Evolutionary conservation across 148 eudicot genomes (phyloP), one percentile per base, ranked within the genome.

Genomic region (Chenopodium quinoa): DNA sequence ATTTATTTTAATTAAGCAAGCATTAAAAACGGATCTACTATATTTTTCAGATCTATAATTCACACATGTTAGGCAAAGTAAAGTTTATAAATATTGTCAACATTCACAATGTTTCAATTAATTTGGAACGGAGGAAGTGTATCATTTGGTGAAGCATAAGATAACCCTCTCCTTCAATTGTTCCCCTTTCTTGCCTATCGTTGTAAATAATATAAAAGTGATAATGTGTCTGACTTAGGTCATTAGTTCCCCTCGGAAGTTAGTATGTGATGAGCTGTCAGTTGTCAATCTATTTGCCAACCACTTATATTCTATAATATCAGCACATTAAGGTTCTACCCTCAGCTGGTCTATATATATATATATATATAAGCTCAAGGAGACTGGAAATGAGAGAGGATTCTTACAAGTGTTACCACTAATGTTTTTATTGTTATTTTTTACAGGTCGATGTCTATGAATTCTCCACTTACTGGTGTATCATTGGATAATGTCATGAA

Each of bases 401-500:
- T 6, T 4, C 44, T 40, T 40, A 40, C 44, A 40, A 40, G 44
- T 40, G 44, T 40, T 40, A 40, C 75, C 71, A 52, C 62, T 73
- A 48, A 31, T 71, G 22, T 9, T 13, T 72, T 75, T 75, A 56
- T 16, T 50, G 2, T 50, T 52, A 19, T 48, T 40, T 79, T 22
- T 50, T 78, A 78, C 84, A 91, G 93, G 87, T 89, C 88, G 75
- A 79, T 79, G 69, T 75, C 75, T 78, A 73, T 82, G 29, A 83
- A 77, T 81, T 89, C 89, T 81, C 83, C 87, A 76, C 66, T 84
- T 22, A 65, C 81, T 27, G 87, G 88, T 27, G 47, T 79, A 73
- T 91, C 94, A 17, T 87, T 81, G 20, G 90, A 88, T 81, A 89
- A 87, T 75, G 88, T 84, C 71, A 81, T 85, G 74, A 88, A 77